Base-by-base conservation (phyloP, 495 filamentous ascomycete species). In the Lichenothelia convexa region DNA sequence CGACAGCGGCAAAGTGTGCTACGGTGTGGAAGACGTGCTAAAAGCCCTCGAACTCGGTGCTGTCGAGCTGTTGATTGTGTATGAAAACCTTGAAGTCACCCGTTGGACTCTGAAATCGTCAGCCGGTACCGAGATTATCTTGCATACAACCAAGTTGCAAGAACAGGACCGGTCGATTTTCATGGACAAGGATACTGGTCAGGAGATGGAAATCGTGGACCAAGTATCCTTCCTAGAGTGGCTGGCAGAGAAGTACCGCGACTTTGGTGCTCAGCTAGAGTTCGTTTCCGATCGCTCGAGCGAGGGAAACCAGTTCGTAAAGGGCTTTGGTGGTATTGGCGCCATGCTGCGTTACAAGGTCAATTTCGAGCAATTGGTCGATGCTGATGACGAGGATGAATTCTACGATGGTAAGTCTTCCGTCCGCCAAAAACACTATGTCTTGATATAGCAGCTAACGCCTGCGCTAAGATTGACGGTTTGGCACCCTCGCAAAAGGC, bases 291-390 rank as follows among this genome's bases (percentile, higher is more conserved):
- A 97, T 55, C 75, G 84, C 23, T 93, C 86, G 24, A 84, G 79
- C 44, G 89, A 97, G 58, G 89, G 89, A 52, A 97, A 97, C 61
- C 89, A 97, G 64, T 97, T 97, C 63, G 89, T 97, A 48, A 94
- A 93, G 63, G 89, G 89, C 38, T 97, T 97, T 52, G 89, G 89
- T 75, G 89, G 89, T 49, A 91, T 97, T 46, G 89, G 89, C 40
- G 87, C 87, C 32, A 76, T 97, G 47, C 75, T 97, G 53, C 81
- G 89, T 43, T 97, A 97, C 73, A 95, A 94, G 65, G 80, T 97
- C 65, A 97, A 97, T 66, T 97, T 97, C 65, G 89, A 97, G 63
- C 91, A 97, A 58, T 71, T 97, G 56, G 80, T 79, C 49, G 91
- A 97, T 59, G 71, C 75, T 48, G 76, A 80, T 58, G 87, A 93